Conservation (phyloP, 1,139 yeast genomes). For the Taphrina deformans region DNA sequence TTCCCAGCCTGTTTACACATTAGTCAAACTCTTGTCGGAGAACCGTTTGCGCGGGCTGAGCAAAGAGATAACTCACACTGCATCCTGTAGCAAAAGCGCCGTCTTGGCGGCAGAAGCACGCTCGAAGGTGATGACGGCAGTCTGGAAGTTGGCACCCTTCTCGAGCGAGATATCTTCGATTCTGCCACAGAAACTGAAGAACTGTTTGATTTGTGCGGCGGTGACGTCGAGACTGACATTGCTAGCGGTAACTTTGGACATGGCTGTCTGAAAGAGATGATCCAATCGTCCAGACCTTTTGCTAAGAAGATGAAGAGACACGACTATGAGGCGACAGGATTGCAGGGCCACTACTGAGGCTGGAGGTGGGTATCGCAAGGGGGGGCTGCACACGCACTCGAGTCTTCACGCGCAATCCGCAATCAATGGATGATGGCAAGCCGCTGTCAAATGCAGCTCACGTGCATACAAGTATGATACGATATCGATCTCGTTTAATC, state of each 20-base stretch:
- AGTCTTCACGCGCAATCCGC: no score
- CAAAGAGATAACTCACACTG: constrained; percentile 56
- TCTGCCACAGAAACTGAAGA: constrained; percentile 78
- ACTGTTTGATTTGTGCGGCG: constrained; percentile 60
- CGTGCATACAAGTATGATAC: no score
- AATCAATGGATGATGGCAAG: no score
- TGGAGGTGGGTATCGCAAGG: no score
- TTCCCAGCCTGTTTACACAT: constrained; percentile 42
- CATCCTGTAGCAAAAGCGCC: constrained; percentile 71
- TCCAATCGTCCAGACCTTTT: no score
- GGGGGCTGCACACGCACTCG: no score
- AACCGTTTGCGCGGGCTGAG: neutral
- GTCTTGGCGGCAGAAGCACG: constrained; percentile 66
- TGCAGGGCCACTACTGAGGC: no score
- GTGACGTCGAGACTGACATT: constrained; percentile 60
- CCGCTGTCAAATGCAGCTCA: no score
- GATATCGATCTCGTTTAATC: no score
- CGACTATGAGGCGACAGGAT: no score
- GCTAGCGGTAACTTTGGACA: constrained; percentile 53
- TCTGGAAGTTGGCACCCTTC: constrained; percentile 44
- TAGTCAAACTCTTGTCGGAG: neutral
- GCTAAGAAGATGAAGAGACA: no score
- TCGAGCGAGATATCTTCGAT: constrained; percentile 51
- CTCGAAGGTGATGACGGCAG: constrained; percentile 57
- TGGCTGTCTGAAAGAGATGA: no score